Conservation (phyloP, 306 rosid genomes). For the Quercus aquifolioides region DNA sequence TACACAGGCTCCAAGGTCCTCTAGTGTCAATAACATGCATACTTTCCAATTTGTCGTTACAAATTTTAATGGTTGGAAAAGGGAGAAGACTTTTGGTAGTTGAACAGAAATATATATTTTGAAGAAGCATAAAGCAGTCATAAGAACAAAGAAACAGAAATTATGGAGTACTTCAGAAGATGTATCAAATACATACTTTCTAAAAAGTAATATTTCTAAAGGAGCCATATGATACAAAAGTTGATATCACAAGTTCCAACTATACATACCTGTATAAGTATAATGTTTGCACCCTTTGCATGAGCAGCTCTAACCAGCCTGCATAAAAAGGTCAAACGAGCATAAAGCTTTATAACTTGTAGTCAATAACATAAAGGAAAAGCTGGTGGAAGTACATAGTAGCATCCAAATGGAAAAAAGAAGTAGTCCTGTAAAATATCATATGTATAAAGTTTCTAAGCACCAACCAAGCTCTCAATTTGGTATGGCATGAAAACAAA, state of each 20-base stretch:
- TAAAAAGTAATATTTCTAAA: background rate
- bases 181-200: background rate
- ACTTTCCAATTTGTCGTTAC: background rate
- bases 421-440: constrained; percentile 3
- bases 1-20: background rate
- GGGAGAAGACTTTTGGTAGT: background rate
- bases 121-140: background rate
- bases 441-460: constrained; percentile 3
- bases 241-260: constrained; percentile 1
- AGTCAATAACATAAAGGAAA: background rate
- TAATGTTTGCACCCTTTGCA: constrained; percentile 72
- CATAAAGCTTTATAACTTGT: background rate
- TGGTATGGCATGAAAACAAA: background rate
- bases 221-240: background rate
- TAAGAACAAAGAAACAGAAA: background rate
- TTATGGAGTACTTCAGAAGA: background rate
- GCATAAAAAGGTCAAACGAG: constrained; percentile 18
- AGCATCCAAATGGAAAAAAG: background rate
- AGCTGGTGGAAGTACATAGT: background rate
- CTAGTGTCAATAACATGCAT: background rate
- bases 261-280: constrained; percentile 81
- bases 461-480: background rate
- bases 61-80: background rate
- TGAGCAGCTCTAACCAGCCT: constrained; percentile 91
- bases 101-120: background rate